Conservation (phyloP, 2,329 filamentous ascomycete species). For the Alternaria viburni region DNA sequence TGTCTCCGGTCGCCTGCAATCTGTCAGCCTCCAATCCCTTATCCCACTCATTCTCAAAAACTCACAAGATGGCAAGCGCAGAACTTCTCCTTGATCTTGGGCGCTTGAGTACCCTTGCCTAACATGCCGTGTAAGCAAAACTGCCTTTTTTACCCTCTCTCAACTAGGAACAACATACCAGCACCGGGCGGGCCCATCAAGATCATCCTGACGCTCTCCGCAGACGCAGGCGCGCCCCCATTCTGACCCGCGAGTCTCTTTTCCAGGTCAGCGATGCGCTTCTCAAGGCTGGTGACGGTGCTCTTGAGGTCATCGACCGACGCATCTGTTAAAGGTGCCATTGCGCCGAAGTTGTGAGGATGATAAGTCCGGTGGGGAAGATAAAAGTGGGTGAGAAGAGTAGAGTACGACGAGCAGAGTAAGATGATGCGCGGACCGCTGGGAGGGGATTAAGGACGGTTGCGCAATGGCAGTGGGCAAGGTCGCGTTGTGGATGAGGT, state of each 20-base stretch:
- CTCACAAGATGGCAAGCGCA: conserved; percentile 94
- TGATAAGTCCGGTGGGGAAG: not conserved
- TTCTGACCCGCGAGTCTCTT: conserved; percentile 62
- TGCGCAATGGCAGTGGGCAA: conserved; percentile 31
- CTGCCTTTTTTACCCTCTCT: not conserved
- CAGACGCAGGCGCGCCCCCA: conserved; percentile 46
- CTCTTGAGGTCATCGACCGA: conserved; percentile 81
- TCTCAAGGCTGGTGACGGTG: conserved; percentile 82
- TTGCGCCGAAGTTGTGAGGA: conserved; percentile 53
- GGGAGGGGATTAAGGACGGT: conserved; percentile 16
- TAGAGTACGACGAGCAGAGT: conserved; percentile 11
- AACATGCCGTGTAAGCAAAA: conserved; percentile 34
- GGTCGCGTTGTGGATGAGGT: conserved; percentile 13
- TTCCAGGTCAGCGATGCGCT: conserved; percentile 86
- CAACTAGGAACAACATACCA: conserved; percentile 67
- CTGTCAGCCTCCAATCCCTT: conserved; percentile 23
- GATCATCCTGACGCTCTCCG: conserved; percentile 86
- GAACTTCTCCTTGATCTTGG: conserved; percentile 97
- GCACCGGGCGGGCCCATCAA: conserved; percentile 97
- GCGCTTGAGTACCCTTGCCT: conserved; percentile 99
- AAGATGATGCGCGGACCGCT: conserved; percentile 23
- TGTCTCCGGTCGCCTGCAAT: conserved; percentile 90
- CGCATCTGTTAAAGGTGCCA: conserved; percentile 88
- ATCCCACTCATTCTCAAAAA: conserved; percentile 3
- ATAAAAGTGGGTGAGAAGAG: not conserved